These are phyloP conservation scores for Tetraselmis chui DNA, from an alignment of 139 green algal species.

Conservation along the genomic window DNA sequence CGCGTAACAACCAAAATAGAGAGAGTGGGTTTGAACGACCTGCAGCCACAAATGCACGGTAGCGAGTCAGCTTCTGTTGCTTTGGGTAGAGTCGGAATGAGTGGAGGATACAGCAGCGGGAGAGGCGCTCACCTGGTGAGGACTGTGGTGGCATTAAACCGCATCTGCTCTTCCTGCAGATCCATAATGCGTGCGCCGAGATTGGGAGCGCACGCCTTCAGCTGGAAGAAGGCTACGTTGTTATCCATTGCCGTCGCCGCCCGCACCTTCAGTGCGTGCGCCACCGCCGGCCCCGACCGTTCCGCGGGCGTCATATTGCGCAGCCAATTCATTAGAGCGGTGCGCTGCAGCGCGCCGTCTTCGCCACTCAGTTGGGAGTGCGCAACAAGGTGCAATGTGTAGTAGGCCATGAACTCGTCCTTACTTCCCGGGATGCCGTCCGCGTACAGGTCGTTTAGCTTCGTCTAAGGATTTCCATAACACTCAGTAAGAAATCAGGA, in stretches of 20 bases:
- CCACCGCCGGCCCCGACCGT: slow-evolving; percentile 32
- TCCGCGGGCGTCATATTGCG: slow-evolving; percentile 11
- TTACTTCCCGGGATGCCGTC: slow-evolving; percentile 30
- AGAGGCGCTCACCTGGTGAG: not conserved
- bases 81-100: not conserved
- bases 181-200: slow-evolving; percentile 71
- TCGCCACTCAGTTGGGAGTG: slow-evolving; percentile 10
- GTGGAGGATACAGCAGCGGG: not conserved
- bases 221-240: slow-evolving; percentile 55
- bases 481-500: too few relatives aligned
- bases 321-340: slow-evolving; percentile 54
- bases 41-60: slow-evolving; percentile 44
- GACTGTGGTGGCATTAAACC: slow-evolving; percentile 9
- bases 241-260: slow-evolving; percentile 27
- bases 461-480: too few relatives aligned
- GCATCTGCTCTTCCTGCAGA: slow-evolving; percentile 7
- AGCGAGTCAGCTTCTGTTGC: not conserved
- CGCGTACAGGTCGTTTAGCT: slow-evolving; percentile 33
- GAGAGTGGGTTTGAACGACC: slow-evolving; percentile 47
- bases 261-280: slow-evolving; percentile 50
- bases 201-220: slow-evolving; percentile 56
- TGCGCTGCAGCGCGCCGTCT: slow-evolving; percentile 51
- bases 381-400: slow-evolving; percentile 45
- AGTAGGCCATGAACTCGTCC: slow-evolving; percentile 54
- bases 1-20: slow-evolving; percentile 39